Base-by-base conservation (phyloP, 2,329 filamentous ascomycete genomes). In the Xylariaceae sp. region DNA sequence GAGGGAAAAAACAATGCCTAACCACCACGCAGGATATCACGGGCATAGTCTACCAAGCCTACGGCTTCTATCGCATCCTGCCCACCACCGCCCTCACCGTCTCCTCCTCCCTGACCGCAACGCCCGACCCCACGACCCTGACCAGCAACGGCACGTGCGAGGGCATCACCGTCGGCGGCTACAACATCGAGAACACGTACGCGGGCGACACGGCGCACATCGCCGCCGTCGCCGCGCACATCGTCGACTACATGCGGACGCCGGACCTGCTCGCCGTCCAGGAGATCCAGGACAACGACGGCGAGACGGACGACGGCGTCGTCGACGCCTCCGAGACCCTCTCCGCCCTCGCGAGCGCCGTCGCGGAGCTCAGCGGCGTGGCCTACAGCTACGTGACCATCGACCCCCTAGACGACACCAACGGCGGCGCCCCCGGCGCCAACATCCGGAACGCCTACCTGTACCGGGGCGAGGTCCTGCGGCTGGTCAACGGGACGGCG, bases 401-500 rank as follows among this genome's bases (percentile, higher is more conserved):
- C n/a, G n/a, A n/a, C n/a, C n/a, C n/a, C n/a, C n/a, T n/a, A n/a
- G n/a, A n/a, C 57, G 69, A 76, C 60, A 52, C 72, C 47, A 81
- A 87, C 49, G 84, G 84, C 43, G 84, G 84, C 26, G 65, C 77
- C 46, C 78, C 81, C 2, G 83, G 84, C 12, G 83, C 82, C 29
- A 87, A 88, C 66, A 87, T 88, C 61, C 83, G 83, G 34, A 68
- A 71, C 35, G 83, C 81, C 0, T 88, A 85, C 63, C 69, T 88
- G n/a, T n/a, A n/a, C n/a, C n/a, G n/a, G n/a, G n/a, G n/a, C n/a
- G n/a, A n/a, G n/a, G n/a, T n/a, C n/a, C n/a, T n/a, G n/a, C n/a
- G n/a, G n/a, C n/a, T n/a, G n/a, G n/a, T n/a, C n/a, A n/a, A n/a
- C n/a, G n/a, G n/a, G n/a, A n/a, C n/a, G n/a, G n/a, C n/a, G n/a